Conservation (phyloP, 2,329 filamentous ascomycete genomes). For the Paraphaeosphaeria sporulosa region DNA sequence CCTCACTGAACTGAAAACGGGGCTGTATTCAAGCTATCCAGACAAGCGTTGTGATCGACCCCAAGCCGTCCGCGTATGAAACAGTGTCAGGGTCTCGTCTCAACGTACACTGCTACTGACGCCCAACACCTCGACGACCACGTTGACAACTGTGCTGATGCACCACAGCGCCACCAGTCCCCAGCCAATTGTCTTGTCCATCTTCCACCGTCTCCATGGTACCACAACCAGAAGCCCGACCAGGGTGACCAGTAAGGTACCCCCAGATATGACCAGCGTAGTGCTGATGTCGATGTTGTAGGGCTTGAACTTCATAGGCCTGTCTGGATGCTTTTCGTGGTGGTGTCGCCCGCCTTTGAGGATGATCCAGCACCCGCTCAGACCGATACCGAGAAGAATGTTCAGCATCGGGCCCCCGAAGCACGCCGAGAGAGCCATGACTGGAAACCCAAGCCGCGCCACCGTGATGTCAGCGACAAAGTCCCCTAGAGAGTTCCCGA, state of each 20-base stretch:
- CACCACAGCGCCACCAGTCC: slow-evolving; percentile 81
- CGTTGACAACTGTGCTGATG: slow-evolving; percentile 80
- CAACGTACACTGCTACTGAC: slow-evolving; percentile 40
- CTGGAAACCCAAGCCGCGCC: slow-evolving; percentile 88
- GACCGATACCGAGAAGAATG: slow-evolving; percentile 91
- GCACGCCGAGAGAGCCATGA: slow-evolving; percentile 94
- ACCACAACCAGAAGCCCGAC: slow-evolving; percentile 80
- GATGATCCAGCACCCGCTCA: slow-evolving; percentile 89
- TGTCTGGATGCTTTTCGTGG: slow-evolving; percentile 72
- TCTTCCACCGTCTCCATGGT: slow-evolving; percentile 59
- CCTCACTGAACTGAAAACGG: slow-evolving; percentile 12
- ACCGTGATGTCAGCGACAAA: slow-evolving; percentile 95
- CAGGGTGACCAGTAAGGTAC: slow-evolving; percentile 83
- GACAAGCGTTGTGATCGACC: slow-evolving; percentile 8
- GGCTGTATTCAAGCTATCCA: slow-evolving; percentile 21
- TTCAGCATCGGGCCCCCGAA: slow-evolving; percentile 99
- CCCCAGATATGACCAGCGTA: slow-evolving; percentile 83
- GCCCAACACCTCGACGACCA: slow-evolving; percentile 74
- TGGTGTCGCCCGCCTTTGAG: slow-evolving; percentile 71
- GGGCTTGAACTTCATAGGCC: slow-evolving; percentile 71
- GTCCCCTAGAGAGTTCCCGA: slow-evolving; percentile 94
- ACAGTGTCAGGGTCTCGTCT: slow-evolving; percentile 13
- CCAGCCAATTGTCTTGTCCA: slow-evolving; percentile 69
- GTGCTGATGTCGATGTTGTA: slow-evolving; percentile 86
- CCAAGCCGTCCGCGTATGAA: slow-evolving; percentile 18